These are phyloP conservation scores for Colletotrichum cuscutae DNA, from an alignment of 2,329 filamentous ascomycete genomes.

Conservation along the genomic window DNA sequence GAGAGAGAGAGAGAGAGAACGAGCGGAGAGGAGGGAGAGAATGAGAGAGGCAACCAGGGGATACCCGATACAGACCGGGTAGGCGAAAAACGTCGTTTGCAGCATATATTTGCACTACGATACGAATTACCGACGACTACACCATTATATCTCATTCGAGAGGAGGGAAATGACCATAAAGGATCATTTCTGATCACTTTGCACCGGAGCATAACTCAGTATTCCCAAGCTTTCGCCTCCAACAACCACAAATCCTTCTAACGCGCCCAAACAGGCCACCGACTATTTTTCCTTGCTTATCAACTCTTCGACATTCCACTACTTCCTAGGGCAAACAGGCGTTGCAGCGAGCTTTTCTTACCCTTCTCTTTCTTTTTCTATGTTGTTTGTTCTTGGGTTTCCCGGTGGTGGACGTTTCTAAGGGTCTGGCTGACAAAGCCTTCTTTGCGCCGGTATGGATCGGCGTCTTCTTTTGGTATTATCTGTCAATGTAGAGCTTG, in stretches of 20 bases:
- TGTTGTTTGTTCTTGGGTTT: neutral
- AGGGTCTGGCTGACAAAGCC: neutral
- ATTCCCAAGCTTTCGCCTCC: neutral
- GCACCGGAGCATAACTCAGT: neutral
- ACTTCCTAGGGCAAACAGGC: slow-evolving; percentile 6
- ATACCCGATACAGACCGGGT: neutral
- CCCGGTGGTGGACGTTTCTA: neutral
- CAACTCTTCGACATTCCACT: neutral
- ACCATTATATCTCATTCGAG: neutral
- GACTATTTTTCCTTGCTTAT: neutral
- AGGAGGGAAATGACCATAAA: neutral
- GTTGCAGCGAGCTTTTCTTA: neutral
- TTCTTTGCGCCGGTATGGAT: neutral
- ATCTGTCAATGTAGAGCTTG: neutral
- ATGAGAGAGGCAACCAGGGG: neutral
- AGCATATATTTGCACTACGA: neutral
- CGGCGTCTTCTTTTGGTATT: neutral
- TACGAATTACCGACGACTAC: neutral
- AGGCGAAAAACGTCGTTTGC: neutral
- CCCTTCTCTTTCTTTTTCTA: neutral
- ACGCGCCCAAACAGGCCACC: neutral
- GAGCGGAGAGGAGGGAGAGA: neutral
- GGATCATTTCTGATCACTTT: neutral
- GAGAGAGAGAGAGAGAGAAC: neutral
- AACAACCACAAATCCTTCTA: neutral